phyloP scores from a whole-genome alignment of 306 rosid genomes.

The Sophora flavescens region DNA sequence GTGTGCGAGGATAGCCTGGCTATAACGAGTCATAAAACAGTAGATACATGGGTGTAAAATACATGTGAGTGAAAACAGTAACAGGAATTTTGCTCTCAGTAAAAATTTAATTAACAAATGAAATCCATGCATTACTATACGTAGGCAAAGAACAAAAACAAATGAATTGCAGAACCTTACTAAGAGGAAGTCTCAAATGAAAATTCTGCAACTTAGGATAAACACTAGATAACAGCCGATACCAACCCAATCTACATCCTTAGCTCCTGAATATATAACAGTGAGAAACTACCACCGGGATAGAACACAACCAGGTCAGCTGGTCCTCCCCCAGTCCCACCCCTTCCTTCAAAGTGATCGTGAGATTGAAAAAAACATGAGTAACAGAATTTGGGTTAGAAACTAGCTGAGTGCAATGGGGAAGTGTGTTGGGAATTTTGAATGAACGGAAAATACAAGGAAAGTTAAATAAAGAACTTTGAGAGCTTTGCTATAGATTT shows the following conservation, averaged over 20 bases:
- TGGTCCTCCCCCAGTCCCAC: background rate
- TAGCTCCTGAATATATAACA: background rate
- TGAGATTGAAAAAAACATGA: constrained; percentile 1
- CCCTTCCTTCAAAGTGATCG: background rate
- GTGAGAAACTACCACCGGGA: constrained; percentile 30
- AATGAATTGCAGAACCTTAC: constrained; percentile 26
- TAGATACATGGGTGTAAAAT: constrained; percentile 7
- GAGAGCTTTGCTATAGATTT: constrained; percentile 1
- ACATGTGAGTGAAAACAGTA: background rate
- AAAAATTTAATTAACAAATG: background rate
- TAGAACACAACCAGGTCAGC: constrained; percentile 13
- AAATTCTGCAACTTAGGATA: constrained; percentile 31
- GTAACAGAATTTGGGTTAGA: constrained; percentile 20
- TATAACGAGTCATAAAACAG: constrained; percentile 49
- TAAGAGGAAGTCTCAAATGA: background rate
- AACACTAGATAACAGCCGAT: constrained; percentile 14
- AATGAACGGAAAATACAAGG: background rate
- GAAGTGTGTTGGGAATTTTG: constrained; percentile 5
- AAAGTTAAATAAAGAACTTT: background rate
- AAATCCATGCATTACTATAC: background rate
- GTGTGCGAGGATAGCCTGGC: constrained; percentile 90
- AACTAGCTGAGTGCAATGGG: constrained; percentile 5
- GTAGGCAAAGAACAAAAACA: constrained; percentile 11
- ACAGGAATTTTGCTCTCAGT: background rate
- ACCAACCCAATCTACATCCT: constrained; percentile 8